These are phyloP conservation scores for Collybiopsis luxurians DNA, from an alignment of 768 basidiomycete species.

Conservation along the genomic window DNA sequence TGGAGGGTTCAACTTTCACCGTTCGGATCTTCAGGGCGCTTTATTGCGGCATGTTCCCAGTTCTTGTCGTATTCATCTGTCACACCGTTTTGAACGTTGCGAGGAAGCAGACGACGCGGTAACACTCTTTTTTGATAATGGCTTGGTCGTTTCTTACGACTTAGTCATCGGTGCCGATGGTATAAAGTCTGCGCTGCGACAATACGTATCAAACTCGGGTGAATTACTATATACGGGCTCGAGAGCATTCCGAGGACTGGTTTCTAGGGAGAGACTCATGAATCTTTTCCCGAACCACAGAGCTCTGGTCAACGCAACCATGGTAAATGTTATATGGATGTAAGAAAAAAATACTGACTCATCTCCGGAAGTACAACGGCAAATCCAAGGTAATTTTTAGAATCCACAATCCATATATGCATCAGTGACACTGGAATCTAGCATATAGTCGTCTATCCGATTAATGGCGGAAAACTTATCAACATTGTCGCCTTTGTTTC, in stretches of 20 bases:
- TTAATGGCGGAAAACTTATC: slow-evolving; percentile 44
- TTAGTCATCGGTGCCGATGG: slow-evolving; percentile 9
- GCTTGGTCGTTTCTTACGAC: background rate
- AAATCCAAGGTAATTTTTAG: slow-evolving; percentile 25
- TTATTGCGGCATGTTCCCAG: background rate
- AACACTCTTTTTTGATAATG: slow-evolving; percentile 7
- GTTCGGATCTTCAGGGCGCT: background rate
- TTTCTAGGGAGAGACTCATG: slow-evolving; percentile 25
- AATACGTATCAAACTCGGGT: slow-evolving; percentile 15
- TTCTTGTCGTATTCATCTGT: slow-evolving; percentile 5
- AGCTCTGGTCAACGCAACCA: slow-evolving; percentile 19
- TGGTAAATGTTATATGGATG: slow-evolving; percentile 17
- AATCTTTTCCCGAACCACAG: slow-evolving; percentile 28
- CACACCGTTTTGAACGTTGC: slow-evolving; percentile 1
- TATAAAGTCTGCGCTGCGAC: slow-evolving; percentile 5
- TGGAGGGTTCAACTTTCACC: slow-evolving; percentile 7
- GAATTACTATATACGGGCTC: slow-evolving; percentile 30
- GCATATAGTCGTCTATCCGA: slow-evolving; percentile 50
- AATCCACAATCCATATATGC: background rate
- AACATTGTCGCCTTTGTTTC: slow-evolving; percentile 46
- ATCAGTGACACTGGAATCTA: slow-evolving; percentile 18
- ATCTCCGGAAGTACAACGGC: slow-evolving; percentile 26
- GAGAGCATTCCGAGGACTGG: slow-evolving; percentile 34
- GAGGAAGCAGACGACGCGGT: background rate
- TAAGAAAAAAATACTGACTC: background rate